Evolutionary conservation across 2,329 filamentous ascomycete species (phyloP).

Genomic region (Salinomyces thailandicus): DNA sequence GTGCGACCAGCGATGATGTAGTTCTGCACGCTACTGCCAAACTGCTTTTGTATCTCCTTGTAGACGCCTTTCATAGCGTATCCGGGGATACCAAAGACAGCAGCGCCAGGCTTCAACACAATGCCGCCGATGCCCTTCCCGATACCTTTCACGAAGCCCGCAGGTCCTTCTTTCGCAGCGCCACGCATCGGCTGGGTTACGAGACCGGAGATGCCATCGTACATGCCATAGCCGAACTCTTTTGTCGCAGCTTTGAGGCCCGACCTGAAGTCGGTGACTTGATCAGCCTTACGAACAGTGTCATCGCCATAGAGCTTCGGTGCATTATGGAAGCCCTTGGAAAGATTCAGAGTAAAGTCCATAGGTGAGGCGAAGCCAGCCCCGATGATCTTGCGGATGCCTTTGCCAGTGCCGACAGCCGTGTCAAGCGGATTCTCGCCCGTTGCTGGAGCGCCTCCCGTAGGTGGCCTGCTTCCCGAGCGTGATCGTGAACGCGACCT

Average conservation of each 20-base stretch:
- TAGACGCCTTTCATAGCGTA: slow-evolving; percentile 71
- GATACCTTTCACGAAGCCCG: slow-evolving; percentile 64
- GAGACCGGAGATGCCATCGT: slow-evolving; percentile 64
- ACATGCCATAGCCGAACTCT: slow-evolving; percentile 64
- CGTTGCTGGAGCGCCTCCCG: slow-evolving; percentile 1
- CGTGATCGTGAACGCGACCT: slow-evolving; percentile 14
- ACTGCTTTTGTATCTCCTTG: slow-evolving; percentile 58
- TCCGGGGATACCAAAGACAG: slow-evolving; percentile 46
- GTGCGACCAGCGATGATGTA: slow-evolving; percentile 72
- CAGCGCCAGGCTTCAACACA: slow-evolving; percentile 63
- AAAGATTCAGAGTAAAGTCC: slow-evolving; percentile 72
- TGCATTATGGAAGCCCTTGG: slow-evolving; percentile 80
- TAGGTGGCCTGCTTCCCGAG: slow-evolving; percentile 2
- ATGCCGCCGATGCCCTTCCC: slow-evolving; percentile 70
- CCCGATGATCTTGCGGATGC: slow-evolving; percentile 27
- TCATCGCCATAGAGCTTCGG: slow-evolving; percentile 78
- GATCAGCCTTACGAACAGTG: slow-evolving; percentile 65
- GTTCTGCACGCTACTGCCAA: slow-evolving; percentile 61
- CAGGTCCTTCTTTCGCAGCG: slow-evolving; percentile 49
- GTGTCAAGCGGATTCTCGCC: slow-evolving; percentile 16
- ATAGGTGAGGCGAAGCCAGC: slow-evolving; percentile 60
- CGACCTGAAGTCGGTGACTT: slow-evolving; percentile 65
- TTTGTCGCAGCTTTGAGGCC: slow-evolving; percentile 60
- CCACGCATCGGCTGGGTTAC: slow-evolving; percentile 62
- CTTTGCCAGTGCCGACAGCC: slow-evolving; percentile 24